Evolutionary conservation across 192 early-diverging fungal species (phyloP), one percentile per base, ranked within the genome.

Genomic region (Chytriomyces sp.): DNA sequence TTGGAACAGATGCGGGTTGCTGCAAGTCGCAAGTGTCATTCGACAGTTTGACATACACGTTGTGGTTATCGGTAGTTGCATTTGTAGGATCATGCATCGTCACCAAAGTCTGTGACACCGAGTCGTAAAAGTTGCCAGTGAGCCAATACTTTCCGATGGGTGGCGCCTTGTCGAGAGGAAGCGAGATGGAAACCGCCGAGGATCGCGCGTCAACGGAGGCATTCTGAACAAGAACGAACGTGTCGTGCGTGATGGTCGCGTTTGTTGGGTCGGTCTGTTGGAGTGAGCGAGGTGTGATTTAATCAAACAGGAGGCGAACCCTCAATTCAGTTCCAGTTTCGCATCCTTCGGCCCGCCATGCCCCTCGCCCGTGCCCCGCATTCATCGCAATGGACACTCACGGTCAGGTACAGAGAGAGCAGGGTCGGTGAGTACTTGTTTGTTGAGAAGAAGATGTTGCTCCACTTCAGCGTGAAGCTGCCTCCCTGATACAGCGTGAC

Each of bases 401-500:
- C 56, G 3, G 28, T 26, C 19, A 58, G 31, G 4, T 25, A 25
- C 22, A 62, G 60, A 17, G 17, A 40, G 39, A 65, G 8, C 8
- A 19, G 17, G 6, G 38, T 4, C 40, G 39, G 30, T 33, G 26
- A 17, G 22, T 34, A 39, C 12, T 22, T 25, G 17, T 40, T 14
- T 0, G 39, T 19, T 4, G 37, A 1, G 22, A 12, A 65, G 10
- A 52, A 22, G 22, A 41, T 26, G n/a, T n/a, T 25, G 8, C 39
- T 28, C 66, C 66, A 68, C 12, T 32, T 26, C 19, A 68, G 5
- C 4, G 49, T 34, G 14, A 52, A 31, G 7, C 22, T 68, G 8
- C 36, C 49, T 26, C 66, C 66, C 10, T 30, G 32, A 36, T 56
- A 68, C 53, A 68, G 53, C 49, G 66, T 33, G 7, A 68, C n/a